Evolutionary conservation across 2,329 filamentous ascomycete species (phyloP), one percentile per base, ranked within the genome.

Genomic region (Aspergillus amoenus): DNA sequence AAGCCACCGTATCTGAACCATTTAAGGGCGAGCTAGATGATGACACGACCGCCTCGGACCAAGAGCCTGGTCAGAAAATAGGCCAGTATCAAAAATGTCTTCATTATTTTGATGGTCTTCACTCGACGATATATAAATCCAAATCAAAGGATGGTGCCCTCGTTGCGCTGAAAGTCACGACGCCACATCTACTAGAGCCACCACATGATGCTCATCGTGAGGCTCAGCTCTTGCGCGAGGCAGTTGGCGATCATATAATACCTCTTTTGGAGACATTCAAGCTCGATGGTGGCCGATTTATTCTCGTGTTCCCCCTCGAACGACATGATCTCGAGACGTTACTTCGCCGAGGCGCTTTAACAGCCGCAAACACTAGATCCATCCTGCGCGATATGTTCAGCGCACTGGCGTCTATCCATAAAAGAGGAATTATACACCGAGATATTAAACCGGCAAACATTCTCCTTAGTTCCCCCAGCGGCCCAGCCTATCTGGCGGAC

Each of bases 371-470:
- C 54, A 72, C 70, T 7, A 75, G 73, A 49, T 69, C 73, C 12
- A 77, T 84, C 79, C 72, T 94, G 81, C 74, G 76, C 11, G 87
- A 93, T 64, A 69, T 94, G 6, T 89, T 97, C 68, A 72, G 76
- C 3, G 93, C 85, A 6, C 81, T 99, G 2, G 77, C 76, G 2
- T 82, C 89, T 65, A 79, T 97, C 2, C 94, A 99, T 70, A 65
- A 73, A 7, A 76, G 85, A 22, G 88, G 86, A 7, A 92, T 99
- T 57, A 88, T 99, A 54, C 94, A 99, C 72, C 87, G 94, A 56
- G 94, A 99, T 69, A 79, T 99, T 70, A 99, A 99, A 69, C 94
- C 94, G 0, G 92, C 91, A 0, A 96, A 96, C 52, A 82, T 99
- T 37, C 79, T 97, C 8, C 81, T 96, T 45, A 78, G 82, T 42